Evolutionary conservation across 192 early-diverging fungal genomes (phyloP), one percentile per base, ranked within the genome.

Genomic region (Allomyces arbusculus): DNA sequence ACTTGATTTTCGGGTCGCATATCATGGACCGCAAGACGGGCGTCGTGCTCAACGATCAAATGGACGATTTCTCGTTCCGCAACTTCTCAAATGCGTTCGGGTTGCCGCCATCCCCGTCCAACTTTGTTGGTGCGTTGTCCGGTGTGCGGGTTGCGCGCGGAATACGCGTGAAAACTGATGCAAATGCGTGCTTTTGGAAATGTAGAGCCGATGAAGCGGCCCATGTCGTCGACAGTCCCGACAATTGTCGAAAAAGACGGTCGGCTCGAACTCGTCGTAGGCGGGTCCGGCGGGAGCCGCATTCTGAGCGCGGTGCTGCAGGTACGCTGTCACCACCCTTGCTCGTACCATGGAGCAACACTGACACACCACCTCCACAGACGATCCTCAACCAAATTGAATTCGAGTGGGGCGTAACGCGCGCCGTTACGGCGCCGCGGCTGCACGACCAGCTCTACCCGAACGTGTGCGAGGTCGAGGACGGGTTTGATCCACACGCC

Each of bases 391-490:
- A 90, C 66, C 75, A 87, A 24, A 73, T 91, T 28, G 89, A 92
- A 66, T 88, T 83, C 71, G 78, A 74, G 6, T 73, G 84, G 74
- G 76, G 77, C 50, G 69, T 90, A 0, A 80, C 78, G 64, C 68
- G 84, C 22, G 92, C 94, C 0, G 75, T 95, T 0, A 80, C 82
- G 58, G 64, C 69, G 40, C 86, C 89, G 8, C 81, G 94, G 16
- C 70, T 90, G 43, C 94, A 97, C 73, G 90, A 95, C 71, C 94
- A 97, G 73, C 80, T 97, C 64, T 70, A 94, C 64, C 94, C 94
- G 5, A 77, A 95, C 68, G 67, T 72, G 67, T 77, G 79, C 16
- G 63, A 64, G n/a, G 70, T 82, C 0, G 82, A 86, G 66, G 70
- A 77, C 24, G 73, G 74, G 20, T 75, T 74, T 64, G 65, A 71